Evolutionary conservation across 2,329 filamentous ascomycete genomes (phyloP), one percentile per base, ranked within the genome.

Genomic region (Colletotrichum camelliae): DNA sequence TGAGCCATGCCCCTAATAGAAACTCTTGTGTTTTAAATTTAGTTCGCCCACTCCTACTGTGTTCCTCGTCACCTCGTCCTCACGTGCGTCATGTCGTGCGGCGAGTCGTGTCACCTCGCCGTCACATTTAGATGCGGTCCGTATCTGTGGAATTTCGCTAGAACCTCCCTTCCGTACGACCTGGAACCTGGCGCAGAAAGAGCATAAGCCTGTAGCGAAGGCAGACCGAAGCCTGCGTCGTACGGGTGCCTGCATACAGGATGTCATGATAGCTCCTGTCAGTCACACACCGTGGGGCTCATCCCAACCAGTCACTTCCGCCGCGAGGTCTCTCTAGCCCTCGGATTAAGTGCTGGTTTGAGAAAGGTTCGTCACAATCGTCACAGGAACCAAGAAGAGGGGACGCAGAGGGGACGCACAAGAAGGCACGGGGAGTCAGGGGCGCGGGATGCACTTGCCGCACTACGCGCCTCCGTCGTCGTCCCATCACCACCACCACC

Each of bases 1-100:
- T 33, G 58, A 73, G 70, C 70, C 57, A 68, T 74, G 60, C 70
- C 60, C 48, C 27, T 75, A 74, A 74, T 75, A 75, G 65, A 75
- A 73, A 33, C 52, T 48, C 35, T 35, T 48, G 57, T 58, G 57
- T 58, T 52, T 68, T 69, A 69, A 73, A 64, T 65, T 69, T 75
- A 75, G 70, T 31, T 24, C 8, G 21, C 35, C 29, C 2, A 52
- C 68, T 65, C 37, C 27, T 24, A 27, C 55, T 39, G 37, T 55
- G 35, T 31, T 33, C 10, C 29, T 62, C 55, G 55, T 61, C 52
- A 64, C 35, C 52, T 58, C 18, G 10, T 12, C 24, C 52, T 68
- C 43, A 48, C 52, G 31, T 70, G 60, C 43, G 55, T 71, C 39
- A 71, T 64, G 68, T 39, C 18, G 43, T 37, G 67, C 72, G 24